These are phyloP conservation scores for Mycena belliarum DNA, from an alignment of 768 basidiomycete genomes.

Conservation along the genomic window DNA sequence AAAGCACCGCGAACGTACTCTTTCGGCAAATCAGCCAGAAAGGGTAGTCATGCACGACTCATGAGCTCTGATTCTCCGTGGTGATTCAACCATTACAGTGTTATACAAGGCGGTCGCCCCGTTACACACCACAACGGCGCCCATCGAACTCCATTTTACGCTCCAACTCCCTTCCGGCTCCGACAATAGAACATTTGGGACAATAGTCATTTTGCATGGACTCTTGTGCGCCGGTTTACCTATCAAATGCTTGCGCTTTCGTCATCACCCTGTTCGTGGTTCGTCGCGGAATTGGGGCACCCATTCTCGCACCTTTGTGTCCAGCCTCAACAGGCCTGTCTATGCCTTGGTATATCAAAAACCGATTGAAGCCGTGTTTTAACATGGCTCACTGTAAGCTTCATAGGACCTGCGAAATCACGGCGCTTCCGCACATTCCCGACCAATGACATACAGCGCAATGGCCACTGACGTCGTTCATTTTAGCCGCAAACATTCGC, in stretches of 20 bases:
- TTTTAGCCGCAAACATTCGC: constrained; percentile 56
- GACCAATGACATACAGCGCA: constrained; percentile 70
- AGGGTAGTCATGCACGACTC: neutral
- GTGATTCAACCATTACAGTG: neutral
- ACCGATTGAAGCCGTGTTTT: neutral
- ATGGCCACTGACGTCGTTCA: constrained; percentile 80
- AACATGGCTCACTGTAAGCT: neutral
- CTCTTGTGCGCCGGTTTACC: constrained; percentile 48
- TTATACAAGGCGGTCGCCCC: neutral
- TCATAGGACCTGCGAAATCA: constrained; percentile 87
- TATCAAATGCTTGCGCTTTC: neutral
- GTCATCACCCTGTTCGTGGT: constrained; percentile 48
- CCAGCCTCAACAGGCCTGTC: constrained; percentile 63
- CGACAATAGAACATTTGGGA: constrained; percentile 33
- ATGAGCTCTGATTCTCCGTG: neutral
- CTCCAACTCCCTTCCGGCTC: constrained; percentile 17
- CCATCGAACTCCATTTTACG: constrained; percentile 14
- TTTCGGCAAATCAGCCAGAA: neutral
- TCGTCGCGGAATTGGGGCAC: constrained; percentile 91
- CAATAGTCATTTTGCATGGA: constrained; percentile 63
- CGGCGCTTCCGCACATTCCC: constrained; percentile 75
- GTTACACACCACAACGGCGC: neutral
- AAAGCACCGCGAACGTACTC: too few relatives aligned
- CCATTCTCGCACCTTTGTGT: constrained; percentile 72
- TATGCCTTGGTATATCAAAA: constrained; percentile 59